Evolutionary conservation across 768 basidiomycete species (phyloP), one percentile per base, ranked within the genome.

Genomic region (Russula olivacea): DNA sequence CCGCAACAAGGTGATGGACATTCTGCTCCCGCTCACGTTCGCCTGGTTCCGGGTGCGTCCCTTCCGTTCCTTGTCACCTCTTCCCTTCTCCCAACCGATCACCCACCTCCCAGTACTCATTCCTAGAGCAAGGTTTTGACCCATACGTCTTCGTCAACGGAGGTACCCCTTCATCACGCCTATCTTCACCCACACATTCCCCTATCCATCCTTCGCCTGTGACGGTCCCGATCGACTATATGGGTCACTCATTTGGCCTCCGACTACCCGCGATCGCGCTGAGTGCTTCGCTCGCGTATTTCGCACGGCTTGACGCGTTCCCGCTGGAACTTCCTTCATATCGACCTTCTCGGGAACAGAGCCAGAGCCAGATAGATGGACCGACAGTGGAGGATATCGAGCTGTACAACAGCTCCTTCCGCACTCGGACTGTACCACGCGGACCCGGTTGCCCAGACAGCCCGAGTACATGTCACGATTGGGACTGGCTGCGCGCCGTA

Each of bases 31-130:
- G 17, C 55, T 59, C 45, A 43, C 58, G 5, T 57, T 68, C 32
- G 64, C 45, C 41, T 62, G 65, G 45, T 68, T 66, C 48, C 61
- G 55, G 50, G 67, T 68, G 52, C 51, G 67, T 63, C 23, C 28
- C 25, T 47, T 51, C 32, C 23, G 21, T 48, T 51, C 32, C 30
- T 28, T 55, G 8, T 38, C 53, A 21, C 34, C 40, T 45, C 57
- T 28, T 34, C 52, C 57, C 36, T 49, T 41, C 36, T 55, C 48
- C 40, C 45, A 34, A 32, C 50, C 56, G 59, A 59, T 60, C 63
- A 40, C 6, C 19, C 48, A n/a, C 19, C 19, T 14, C 15, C 30
- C 55, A 67, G 66, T 67, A 67, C 45, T 61, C 66, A 17, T 55
- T 67, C 52, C 43, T 49, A 25, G 59, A 66, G 51, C 51, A 56